These are phyloP conservation scores for Chlamydomonas reinhardtii DNA, from an alignment of 163 green algal species.

Conservation along the genomic window DNA sequence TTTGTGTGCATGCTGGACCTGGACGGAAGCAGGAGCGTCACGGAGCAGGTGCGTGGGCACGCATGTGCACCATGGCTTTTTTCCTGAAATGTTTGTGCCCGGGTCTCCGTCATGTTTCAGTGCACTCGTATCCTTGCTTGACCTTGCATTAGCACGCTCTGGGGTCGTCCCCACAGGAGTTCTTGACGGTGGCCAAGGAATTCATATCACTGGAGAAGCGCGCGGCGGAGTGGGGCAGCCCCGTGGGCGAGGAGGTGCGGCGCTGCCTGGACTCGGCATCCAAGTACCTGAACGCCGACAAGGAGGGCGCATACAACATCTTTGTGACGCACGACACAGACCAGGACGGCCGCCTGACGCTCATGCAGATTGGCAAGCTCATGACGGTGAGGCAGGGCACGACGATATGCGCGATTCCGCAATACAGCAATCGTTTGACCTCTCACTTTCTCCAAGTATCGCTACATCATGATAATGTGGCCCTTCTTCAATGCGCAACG, in stretches of 20 bases:
- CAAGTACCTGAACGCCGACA: conserved; percentile 22
- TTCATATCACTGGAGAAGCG: conserved; percentile 36
- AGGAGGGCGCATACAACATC: conserved; percentile 28
- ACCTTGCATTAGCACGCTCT: too few species aligned
- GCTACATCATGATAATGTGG: too few species aligned
- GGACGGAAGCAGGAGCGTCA: conserved; percentile 42
- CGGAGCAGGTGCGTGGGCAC: conserved; percentile 2
- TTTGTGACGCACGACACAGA: conserved; percentile 19
- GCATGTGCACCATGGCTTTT: too few species aligned
- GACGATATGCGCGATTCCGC: too few species aligned
- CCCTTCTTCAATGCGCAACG: too few species aligned
- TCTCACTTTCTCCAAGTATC: too few species aligned
- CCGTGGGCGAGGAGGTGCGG: conserved; percentile 39
- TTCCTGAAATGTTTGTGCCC: too few species aligned
- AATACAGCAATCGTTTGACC: too few species aligned
- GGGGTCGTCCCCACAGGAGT: conserved; percentile 19
- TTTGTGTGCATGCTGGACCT: conserved; percentile 53
- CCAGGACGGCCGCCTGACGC: conserved; percentile 25
- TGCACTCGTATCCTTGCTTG: too few species aligned
- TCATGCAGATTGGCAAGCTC: background rate
- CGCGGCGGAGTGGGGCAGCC: background rate
- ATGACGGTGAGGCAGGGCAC: conserved; percentile 3
- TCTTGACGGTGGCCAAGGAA: conserved; percentile 50
- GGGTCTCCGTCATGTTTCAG: too few species aligned
- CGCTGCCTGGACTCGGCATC: conserved; percentile 23